Base-by-base conservation (phyloP, 169 alveolate species). In the Eimeria brunetti region DNA sequence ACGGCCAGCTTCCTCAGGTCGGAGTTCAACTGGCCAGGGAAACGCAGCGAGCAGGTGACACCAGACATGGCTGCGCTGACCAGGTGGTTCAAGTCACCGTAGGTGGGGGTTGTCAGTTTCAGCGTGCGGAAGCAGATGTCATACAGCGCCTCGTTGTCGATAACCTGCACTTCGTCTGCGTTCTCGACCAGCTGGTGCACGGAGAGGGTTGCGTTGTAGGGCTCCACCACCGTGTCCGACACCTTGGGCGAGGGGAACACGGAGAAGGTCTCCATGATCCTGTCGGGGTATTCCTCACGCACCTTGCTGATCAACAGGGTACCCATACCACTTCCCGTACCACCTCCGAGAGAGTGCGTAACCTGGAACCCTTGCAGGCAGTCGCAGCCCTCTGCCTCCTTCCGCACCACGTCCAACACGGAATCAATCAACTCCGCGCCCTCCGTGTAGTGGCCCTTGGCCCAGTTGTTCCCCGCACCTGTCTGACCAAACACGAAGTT, bases 381-480 rank as follows among this genome's bases (percentile, higher is more conserved):
- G 97, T 99, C 99, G 96, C 99, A 99, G 81, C 99, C 99, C 97
- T 99, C 99, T 67, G 99, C 99, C 97, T 99, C 99, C 97, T 99
- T 99, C 96, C 99, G 98, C 94, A 99, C 99, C 67, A 99, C 99
- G 96, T 99, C 99, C 95, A 99, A 98, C 90, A 99, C 99, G 60
- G 99, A 98, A 97, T 99, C 99, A 90, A 99, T 98, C 89, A 99
- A 97, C 97, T 99, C 99, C 78, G 99, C 99, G 78, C 99, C 99
- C 97, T 99, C 99, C 46, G 99, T 99, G 98, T 99, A 99, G 95
- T 99, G 99, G 58, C 99, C 99, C 97, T 99, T 99, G 91, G 99
- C 99, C 99, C 99, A 99, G 97, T 99, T 99, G 98, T 99, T 99
- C 67, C 99, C 99, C 64, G 99, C 99, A 71, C 99, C 99, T 60